These are phyloP conservation scores for Silybum marianum DNA, from an alignment of 129 eudicot genomes.

Conservation along the genomic window DNA sequence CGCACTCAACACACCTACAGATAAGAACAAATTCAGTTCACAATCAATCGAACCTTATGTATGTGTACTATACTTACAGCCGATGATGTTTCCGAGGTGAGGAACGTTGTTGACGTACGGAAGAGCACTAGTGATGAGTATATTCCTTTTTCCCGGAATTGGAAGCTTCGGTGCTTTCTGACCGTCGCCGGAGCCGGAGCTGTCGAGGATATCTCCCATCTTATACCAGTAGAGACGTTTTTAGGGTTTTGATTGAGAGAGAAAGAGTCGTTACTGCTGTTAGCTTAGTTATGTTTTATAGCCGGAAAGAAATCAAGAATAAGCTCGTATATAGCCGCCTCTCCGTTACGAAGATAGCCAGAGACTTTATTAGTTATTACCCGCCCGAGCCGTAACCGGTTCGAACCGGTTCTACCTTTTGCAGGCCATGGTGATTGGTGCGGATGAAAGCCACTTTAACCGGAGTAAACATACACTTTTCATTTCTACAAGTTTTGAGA, in stretches of 20 bases:
- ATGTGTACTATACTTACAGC: conserved; percentile 33
- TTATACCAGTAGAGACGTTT: background rate
- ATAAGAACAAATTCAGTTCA: background rate
- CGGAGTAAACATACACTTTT: too few species aligned
- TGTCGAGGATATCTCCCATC: conserved; percentile 15
- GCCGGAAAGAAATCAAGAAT: background rate
- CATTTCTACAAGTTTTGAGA: too few species aligned
- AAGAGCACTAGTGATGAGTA: conserved; percentile 54
- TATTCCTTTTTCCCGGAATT: conserved; percentile 46
- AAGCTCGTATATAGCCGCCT: background rate
- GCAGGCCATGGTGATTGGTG: background rate
- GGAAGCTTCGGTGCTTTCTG: conserved; percentile 31
- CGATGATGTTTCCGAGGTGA: conserved; percentile 61
- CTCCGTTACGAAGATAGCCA: background rate
- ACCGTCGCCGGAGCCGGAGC: conserved; percentile 24
- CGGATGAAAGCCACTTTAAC: background rate
- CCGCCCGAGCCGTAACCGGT: background rate
- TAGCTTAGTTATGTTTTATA: background rate
- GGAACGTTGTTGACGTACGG: conserved; percentile 66
- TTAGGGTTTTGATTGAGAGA: conserved; percentile 15
- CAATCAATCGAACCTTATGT: background rate
- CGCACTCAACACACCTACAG: conserved; percentile 77
- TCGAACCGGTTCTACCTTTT: background rate
- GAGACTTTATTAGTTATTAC: background rate
- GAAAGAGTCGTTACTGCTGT: conserved; percentile 3